Percentiles rank a stretch among this genome's conserved stretches.
Conservation (phyloP, 1,284 basidiomycete species). For the Waitea zeae region DNA sequence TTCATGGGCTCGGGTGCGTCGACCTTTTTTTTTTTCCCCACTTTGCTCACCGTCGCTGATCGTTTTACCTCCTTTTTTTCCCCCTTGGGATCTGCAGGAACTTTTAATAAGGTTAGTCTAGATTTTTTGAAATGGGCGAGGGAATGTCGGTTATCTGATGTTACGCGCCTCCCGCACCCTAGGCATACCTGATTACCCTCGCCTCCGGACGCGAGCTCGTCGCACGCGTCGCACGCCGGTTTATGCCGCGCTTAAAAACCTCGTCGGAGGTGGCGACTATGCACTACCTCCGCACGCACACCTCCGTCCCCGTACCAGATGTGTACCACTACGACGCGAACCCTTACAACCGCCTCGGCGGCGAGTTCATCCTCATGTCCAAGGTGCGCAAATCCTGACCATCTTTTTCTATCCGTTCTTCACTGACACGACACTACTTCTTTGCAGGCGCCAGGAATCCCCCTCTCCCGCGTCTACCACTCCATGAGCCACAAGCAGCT, state of each 20-base stretch:
- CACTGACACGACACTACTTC: neutral
- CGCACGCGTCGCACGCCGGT: conserved; percentile 61
- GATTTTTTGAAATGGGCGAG: conserved; percentile 1
- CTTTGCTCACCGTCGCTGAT: too few species aligned
- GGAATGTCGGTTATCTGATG: conserved; percentile 2
- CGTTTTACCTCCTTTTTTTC: conserved; percentile 6
- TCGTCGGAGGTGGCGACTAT: conserved; percentile 73
- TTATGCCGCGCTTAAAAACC: conserved; percentile 69
- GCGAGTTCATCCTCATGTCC: conserved; percentile 72
- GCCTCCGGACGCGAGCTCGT: conserved; percentile 41
- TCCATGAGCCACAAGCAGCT: conserved; percentile 43
- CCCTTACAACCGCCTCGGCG: conserved; percentile 65
- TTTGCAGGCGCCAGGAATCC: conserved; percentile 46
- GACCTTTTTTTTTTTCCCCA: too few species aligned
- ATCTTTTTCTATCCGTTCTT: conserved; percentile 2
- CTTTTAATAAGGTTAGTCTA: conserved; percentile 52
- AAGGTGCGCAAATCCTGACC: conserved; percentile 35
- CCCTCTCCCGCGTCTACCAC: conserved; percentile 49
- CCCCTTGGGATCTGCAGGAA: conserved; percentile 24
- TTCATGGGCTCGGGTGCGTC: conserved; percentile 61
- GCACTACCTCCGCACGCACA: conserved; percentile 50
- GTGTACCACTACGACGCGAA: conserved; percentile 65
- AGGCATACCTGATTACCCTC: conserved; percentile 66
- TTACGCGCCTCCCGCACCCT: conserved; percentile 3
- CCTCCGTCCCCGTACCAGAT: conserved; percentile 49